Evolutionary conservation across 2,329 filamentous ascomycete species (phyloP), one percentile per base, ranked within the genome.

Genomic region (Sarocladium strictum): DNA sequence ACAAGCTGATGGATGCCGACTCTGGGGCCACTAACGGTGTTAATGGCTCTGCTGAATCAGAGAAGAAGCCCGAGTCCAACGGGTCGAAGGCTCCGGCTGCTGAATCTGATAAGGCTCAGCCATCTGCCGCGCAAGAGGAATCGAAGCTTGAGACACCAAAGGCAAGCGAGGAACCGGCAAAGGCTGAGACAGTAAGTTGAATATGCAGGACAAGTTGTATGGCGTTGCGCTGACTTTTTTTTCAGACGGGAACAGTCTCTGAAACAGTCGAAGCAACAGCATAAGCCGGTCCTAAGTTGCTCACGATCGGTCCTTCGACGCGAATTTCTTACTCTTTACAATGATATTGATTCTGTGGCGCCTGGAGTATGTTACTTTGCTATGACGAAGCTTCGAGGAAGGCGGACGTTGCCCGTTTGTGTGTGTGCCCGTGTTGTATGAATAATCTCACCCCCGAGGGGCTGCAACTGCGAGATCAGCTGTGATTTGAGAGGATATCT

Each of bases 1-100:
- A 88, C 69, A 87, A 88, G 68, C 79, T 90, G 33, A 78, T 97
- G n/a, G 81, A 82, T 32, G 75, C 73, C 15, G 86, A 87, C 47
- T 70, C 73, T 27, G 70, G 69, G 10, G 65, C 59, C 14, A 66
- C 74, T 7, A 78, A 79, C 57, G 76, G 75, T 19, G 72, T 79
- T 2, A 80, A 81, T 33, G 75, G 78, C 56, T 68, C 71, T 15
- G 59, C 70, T 11, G 66, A 68, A 24, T 61, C 65, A 38, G 71
- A 76, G 26, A 64, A 58, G 50, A 63, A 65, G 54, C 32, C 61
- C 15, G 64, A 73, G 43, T 63, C 64, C 2, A 72, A 74, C 57
- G 65, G 66, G 38, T 69, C 72, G 21, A 53, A 53, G 32, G 29
- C 47, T 35, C n/a, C 50, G 7, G 33, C 49, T 21, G 24, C 37